These are phyloP conservation scores for Pterocarpus santalinus DNA, from an alignment of 306 rosid genomes.

Conservation along the genomic window DNA sequence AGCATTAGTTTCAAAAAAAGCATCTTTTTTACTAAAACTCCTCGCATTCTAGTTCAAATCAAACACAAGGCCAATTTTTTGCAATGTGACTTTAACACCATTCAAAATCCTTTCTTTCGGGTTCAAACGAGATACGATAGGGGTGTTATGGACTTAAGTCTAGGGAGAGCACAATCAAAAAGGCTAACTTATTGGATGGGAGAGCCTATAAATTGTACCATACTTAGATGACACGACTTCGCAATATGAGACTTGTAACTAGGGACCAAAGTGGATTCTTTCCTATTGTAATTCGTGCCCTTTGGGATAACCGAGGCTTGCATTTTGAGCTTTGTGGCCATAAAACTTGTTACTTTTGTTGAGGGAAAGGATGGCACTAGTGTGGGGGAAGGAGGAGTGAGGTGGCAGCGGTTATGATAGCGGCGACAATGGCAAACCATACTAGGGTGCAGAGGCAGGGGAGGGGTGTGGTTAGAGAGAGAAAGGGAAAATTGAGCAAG, in stretches of 20 bases:
- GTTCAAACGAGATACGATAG: slow-evolving; percentile 47
- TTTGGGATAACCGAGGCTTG: slow-evolving; percentile 54
- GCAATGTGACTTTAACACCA: slow-evolving; percentile 50
- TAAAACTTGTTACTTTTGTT: slow-evolving; percentile 52
- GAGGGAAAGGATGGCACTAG: neutral
- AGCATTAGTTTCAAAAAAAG: slow-evolving; percentile 47
- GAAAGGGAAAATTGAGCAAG: no score
- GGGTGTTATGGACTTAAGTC: neutral
- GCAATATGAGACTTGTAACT: no score
- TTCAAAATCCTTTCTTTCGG: slow-evolving; percentile 59
- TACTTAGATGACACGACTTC: no score
- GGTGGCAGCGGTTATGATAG: no score
- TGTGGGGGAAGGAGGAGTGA: no score
- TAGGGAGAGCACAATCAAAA: no score
- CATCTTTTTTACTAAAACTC: slow-evolving; percentile 58
- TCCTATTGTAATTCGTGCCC: slow-evolving; percentile 61
- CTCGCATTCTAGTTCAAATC: slow-evolving; percentile 77
- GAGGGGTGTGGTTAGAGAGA: no score
- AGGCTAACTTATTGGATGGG: no score
- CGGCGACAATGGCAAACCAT: no score
- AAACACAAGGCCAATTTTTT: slow-evolving; percentile 54
- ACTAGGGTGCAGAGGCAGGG: no score
- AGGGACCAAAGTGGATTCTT: slow-evolving; percentile 51
- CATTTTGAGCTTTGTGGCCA: slow-evolving; percentile 51
- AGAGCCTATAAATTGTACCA: no score